Evolutionary conservation across 208 protist species (phyloP).

Genomic region (Crithidia mellificae): DNA sequence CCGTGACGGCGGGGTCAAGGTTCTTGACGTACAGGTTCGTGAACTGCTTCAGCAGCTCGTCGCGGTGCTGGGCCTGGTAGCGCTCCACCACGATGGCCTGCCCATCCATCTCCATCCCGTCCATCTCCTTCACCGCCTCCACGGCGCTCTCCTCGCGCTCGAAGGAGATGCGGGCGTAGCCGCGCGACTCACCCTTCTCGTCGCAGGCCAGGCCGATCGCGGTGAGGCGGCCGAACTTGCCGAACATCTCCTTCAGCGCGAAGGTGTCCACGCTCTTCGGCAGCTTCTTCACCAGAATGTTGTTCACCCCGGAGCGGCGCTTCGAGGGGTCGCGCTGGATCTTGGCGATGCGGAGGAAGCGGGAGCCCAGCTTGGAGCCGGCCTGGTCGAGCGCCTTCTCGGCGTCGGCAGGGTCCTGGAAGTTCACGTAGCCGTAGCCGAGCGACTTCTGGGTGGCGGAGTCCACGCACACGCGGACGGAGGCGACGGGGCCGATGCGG

Average conservation of each 20-base stretch:
- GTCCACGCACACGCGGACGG: constrained; percentile 96
- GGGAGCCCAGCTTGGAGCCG: constrained; percentile 72
- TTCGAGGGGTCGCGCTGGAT: constrained; percentile 94
- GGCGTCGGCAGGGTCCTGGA: constrained; percentile 92
- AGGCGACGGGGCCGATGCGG: constrained; percentile 91
- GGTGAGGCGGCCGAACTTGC: constrained; percentile 93
- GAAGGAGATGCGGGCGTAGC: constrained; percentile 98
- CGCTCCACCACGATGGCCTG: constrained; percentile 88
- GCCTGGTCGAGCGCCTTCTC: constrained; percentile 96
- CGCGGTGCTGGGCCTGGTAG: constrained; percentile 73
- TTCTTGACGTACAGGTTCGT: constrained; percentile 97
- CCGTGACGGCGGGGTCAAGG: constrained; percentile 56
- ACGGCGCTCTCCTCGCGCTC: constrained; percentile 92
- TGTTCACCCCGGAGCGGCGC: constrained; percentile 92
- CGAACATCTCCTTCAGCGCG: constrained; percentile 94
- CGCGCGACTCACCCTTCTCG: constrained; percentile 66
- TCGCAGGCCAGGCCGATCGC: constrained; percentile 93
- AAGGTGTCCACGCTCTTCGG: constrained; percentile 91
- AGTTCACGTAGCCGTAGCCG: constrained; percentile 98
- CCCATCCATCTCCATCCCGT: constrained; percentile 92
- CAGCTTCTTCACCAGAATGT: constrained; percentile 97
- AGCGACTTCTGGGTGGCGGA: constrained; percentile 92
- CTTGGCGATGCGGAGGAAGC: constrained; percentile 96
- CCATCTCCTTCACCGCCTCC: constrained; percentile 85
- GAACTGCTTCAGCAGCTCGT: constrained; percentile 88